phyloP scores from a whole-genome alignment of 768 basidiomycete genomes.

The Pisolithus tinctorius region DNA sequence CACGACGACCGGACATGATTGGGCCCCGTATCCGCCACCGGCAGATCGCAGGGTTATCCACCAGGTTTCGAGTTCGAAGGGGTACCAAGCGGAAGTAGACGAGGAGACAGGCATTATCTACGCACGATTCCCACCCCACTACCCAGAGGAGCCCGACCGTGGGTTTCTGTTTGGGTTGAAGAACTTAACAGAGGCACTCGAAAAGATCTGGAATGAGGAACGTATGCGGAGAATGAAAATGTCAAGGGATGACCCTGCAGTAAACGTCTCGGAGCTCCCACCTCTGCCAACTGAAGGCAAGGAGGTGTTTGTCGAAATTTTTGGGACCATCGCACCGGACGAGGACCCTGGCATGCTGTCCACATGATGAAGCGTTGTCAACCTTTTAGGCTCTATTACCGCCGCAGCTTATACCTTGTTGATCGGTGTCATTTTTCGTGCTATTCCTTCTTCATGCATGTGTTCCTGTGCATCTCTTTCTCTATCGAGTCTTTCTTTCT shows the following conservation, averaged over 20 bases:
- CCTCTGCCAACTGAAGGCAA: conserved; percentile 65
- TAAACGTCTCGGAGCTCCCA: conserved; percentile 46
- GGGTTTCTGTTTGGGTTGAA: conserved; percentile 91
- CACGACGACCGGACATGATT: conserved; percentile 93
- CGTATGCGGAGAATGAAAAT: conserved; percentile 61
- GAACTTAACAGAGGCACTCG: conserved; percentile 69
- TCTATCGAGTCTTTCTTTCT: background rate
- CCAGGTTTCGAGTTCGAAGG: conserved; percentile 55
- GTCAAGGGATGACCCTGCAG: conserved; percentile 49
- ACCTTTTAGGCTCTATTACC: background rate
- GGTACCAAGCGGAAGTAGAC: conserved; percentile 79
- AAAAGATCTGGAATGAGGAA: conserved; percentile 85
- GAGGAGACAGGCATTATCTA: conserved; percentile 76
- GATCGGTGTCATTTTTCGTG: background rate
- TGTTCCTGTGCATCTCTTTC: background rate
- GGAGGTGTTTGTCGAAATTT: conserved; percentile 75
- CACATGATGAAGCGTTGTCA: conserved; percentile 33
- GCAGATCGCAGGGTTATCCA: conserved; percentile 32
- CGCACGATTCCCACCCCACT: conserved; percentile 92
- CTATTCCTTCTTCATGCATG: background rate
- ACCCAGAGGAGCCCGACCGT: conserved; percentile 82
- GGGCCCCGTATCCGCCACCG: conserved; percentile 56
- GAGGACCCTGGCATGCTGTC: conserved; percentile 77
- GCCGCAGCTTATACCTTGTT: conserved; percentile 1
- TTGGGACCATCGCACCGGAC: conserved; percentile 38